Conservation (phyloP, 2,329 filamentous ascomycete species). For the Aspergillus ustus region DNA sequence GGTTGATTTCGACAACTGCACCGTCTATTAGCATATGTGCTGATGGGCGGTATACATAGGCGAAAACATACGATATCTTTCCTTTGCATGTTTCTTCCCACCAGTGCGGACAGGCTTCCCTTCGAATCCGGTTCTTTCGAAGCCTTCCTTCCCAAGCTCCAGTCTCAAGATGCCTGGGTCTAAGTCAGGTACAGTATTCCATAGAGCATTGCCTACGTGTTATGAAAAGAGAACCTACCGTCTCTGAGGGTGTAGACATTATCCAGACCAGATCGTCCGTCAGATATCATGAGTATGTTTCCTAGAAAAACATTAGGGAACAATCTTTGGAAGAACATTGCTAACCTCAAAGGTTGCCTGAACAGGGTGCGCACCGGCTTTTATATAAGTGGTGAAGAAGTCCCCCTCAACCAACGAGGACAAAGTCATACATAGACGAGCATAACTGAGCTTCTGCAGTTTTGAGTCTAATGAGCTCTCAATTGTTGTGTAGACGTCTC, state of each 20-base stretch:
- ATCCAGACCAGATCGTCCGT: conserved; percentile 71
- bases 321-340: background rate
- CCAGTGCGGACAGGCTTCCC: conserved; percentile 67
- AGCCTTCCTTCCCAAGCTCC: conserved; percentile 78
- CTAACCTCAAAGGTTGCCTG: background rate
- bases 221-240: conserved; percentile 53
- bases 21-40: conserved; percentile 19
- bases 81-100: conserved; percentile 67
- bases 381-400: conserved; percentile 86
- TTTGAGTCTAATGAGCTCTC: conserved; percentile 56
- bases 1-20: conserved; percentile 75
- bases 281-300: conserved; percentile 80
- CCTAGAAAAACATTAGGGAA: conserved; percentile 53
- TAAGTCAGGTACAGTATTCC: conserved; percentile 7
- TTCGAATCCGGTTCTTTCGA: conserved; percentile 79
- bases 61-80: conserved; percentile 69
- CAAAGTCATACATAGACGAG: conserved; percentile 73
- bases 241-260: conserved; percentile 73
- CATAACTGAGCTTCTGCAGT: conserved; percentile 58
- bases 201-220: background rate
- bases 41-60: background rate
- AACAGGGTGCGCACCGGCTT: conserved; percentile 63
- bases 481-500: conserved; percentile 62
- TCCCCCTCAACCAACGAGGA: conserved; percentile 71
- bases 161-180: conserved; percentile 69